phyloP scores from a whole-genome alignment of 495 filamentous ascomycete genomes.

The Xylaria palmicola region DNA sequence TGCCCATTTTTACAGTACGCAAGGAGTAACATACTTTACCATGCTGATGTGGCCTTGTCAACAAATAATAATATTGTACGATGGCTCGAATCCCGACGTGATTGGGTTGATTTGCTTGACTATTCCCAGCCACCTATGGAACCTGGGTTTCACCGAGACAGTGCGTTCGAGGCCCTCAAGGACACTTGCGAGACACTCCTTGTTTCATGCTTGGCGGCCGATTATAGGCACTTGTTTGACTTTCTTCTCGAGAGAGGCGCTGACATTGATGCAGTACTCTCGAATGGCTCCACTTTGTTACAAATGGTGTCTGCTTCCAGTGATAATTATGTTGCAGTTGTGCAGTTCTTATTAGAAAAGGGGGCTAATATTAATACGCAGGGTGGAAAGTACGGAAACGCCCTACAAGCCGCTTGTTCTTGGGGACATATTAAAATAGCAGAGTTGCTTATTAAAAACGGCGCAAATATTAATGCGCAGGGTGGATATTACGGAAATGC shows the following conservation, averaged over 20 bases:
- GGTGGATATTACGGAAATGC: too few species aligned
- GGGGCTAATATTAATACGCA: conserved; percentile 28
- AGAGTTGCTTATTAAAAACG: neutral
- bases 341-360: neutral
- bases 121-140: neutral
- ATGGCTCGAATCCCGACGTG: neutral
- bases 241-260: neutral
- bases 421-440: neutral
- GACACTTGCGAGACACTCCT: too few species aligned
- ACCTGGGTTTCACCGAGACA: too few species aligned
- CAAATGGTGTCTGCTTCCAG: too few species aligned
- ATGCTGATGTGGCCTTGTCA: conserved; percentile 13
- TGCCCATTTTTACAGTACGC: neutral
- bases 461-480: too few species aligned
- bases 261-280: too few species aligned
- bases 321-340: too few species aligned
- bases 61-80: neutral
- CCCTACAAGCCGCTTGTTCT: neutral
- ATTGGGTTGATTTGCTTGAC: neutral
- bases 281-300: too few species aligned
- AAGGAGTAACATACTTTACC: neutral
- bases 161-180: too few species aligned
- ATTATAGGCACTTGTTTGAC: neutral
- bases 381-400: conserved; percentile 15
- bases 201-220: too few species aligned